Conservation (phyloP, 2,329 filamentous ascomycete species). For the Zasmidium citrigriseum region DNA sequence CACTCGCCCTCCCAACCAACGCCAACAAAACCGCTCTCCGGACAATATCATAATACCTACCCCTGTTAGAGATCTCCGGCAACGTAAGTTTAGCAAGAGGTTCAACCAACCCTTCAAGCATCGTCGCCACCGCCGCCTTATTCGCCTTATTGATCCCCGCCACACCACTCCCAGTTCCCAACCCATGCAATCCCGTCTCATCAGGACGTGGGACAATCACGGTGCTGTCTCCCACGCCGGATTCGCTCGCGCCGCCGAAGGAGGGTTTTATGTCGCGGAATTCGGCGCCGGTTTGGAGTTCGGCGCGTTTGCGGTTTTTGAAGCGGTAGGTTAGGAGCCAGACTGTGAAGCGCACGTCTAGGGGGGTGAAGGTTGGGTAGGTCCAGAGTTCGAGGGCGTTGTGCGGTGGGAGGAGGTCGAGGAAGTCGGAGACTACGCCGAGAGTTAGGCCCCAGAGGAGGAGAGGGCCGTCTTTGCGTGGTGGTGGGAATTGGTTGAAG, state of each 20-base stretch:
- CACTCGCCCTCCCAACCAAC: slow-evolving; percentile 38
- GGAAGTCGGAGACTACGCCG: slow-evolving; percentile 66
- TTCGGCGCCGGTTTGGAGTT: slow-evolving; percentile 33
- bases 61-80: slow-evolving; percentile 34
- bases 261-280: slow-evolving; percentile 25
- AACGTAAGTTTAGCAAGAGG: slow-evolving; percentile 21
- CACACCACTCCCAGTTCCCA: slow-evolving; percentile 44
- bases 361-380: slow-evolving; percentile 67
- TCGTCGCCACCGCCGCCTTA: slow-evolving; percentile 48
- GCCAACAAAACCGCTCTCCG: slow-evolving; percentile 48
- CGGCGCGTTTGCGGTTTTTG: slow-evolving; percentile 51
- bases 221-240: slow-evolving; percentile 14
- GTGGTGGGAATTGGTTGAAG: slow-evolving; percentile 33
- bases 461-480: slow-evolving; percentile 49
- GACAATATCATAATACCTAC: slow-evolving; percentile 52
- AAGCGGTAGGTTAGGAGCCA: slow-evolving; percentile 62
- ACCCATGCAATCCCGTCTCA: slow-evolving; percentile 47
- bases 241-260: slow-evolving; percentile 31
- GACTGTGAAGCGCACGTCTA: slow-evolving; percentile 61
- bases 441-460: slow-evolving; percentile 70
- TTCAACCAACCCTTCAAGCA: slow-evolving; percentile 49
- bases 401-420: slow-evolving; percentile 66
- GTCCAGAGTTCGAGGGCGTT: slow-evolving; percentile 64
- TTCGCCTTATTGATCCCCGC: slow-evolving; percentile 32
- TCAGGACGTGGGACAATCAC: slow-evolving; percentile 29